phyloP scores from a whole-genome alignment of 2,329 filamentous ascomycete species.

The Thielaviopsis musarum region DNA sequence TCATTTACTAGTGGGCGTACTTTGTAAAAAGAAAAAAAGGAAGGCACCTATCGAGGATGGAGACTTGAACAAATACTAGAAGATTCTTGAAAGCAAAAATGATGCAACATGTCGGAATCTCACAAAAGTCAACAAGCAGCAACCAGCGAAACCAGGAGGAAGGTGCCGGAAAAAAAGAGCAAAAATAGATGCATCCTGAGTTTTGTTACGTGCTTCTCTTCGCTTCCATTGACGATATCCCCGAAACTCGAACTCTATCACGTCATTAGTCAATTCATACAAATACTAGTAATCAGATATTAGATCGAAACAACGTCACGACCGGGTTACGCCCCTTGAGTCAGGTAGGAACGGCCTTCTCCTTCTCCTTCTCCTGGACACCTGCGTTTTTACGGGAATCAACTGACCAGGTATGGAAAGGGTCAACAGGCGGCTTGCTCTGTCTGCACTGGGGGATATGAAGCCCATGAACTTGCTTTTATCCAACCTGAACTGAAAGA shows the following conservation, averaged over 20 bases:
- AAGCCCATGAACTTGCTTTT: no score
- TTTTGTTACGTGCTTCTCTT: not conserved
- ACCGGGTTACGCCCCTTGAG: not conserved
- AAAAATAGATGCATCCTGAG: no score
- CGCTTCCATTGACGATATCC: not conserved
- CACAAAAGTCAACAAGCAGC: not conserved
- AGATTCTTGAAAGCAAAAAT: not conserved
- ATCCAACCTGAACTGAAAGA: not conserved
- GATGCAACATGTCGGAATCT: not conserved
- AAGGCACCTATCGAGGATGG: no score
- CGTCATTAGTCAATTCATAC: no score
- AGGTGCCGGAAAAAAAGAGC: not conserved
- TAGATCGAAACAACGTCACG: not conserved
- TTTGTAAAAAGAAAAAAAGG: no score
- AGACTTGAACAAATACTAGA: not conserved
- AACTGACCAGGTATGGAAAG: not conserved
- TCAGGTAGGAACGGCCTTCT: not conserved
- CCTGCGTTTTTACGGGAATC: not conserved
- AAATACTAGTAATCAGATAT: no score
- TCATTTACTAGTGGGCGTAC: no score
- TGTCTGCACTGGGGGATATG: no score
- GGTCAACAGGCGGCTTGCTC: not conserved
- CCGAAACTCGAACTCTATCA: not conserved
- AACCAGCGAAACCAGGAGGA: not conserved
- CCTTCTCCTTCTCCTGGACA: not conserved